phyloP scores from a whole-genome alignment of 2,329 filamentous ascomycete genomes.

The Fusarium tanahbumbuense region DNA sequence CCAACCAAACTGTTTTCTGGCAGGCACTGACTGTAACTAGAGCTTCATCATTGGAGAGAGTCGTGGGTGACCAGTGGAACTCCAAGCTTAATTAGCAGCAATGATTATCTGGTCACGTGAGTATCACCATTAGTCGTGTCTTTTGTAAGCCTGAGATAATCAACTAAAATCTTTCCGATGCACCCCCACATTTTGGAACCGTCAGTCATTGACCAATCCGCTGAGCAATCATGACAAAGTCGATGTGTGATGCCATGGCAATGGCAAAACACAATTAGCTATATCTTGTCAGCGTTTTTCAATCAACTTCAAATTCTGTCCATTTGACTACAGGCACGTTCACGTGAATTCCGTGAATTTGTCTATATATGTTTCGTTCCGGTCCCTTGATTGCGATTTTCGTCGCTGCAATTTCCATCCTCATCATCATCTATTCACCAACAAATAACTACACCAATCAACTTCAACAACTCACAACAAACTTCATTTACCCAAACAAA shows the following conservation, averaged over 20 bases:
- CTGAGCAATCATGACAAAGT: slow-evolving; percentile 44
- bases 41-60: neutral
- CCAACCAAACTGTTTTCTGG: neutral
- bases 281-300: slow-evolving; percentile 45
- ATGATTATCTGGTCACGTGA: slow-evolving; percentile 26
- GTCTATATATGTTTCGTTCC: slow-evolving; percentile 56
- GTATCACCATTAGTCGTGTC: neutral
- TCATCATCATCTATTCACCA: slow-evolving; percentile 48
- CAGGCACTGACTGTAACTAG: neutral
- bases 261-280: slow-evolving; percentile 26
- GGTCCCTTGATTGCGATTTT: slow-evolving; percentile 51
- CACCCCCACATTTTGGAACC: slow-evolving; percentile 5
- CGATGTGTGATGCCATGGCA: slow-evolving; percentile 4
- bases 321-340: slow-evolving; percentile 37
- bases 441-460: slow-evolving; percentile 42
- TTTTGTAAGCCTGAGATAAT: slow-evolving; percentile 40
- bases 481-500: slow-evolving; percentile 26
- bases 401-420: slow-evolving; percentile 54
- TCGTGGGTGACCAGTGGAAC: too few relatives aligned
- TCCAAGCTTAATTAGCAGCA: neutral
- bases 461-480: slow-evolving; percentile 40
- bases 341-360: slow-evolving; percentile 40
- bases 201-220: slow-evolving; percentile 33
- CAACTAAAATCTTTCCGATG: slow-evolving; percentile 10
- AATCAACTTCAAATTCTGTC: slow-evolving; percentile 39